Evolutionary conservation across 148 eudicot species (phyloP), one percentile per base, ranked within the genome.

Genomic region (Linanthus parryae): DNA sequence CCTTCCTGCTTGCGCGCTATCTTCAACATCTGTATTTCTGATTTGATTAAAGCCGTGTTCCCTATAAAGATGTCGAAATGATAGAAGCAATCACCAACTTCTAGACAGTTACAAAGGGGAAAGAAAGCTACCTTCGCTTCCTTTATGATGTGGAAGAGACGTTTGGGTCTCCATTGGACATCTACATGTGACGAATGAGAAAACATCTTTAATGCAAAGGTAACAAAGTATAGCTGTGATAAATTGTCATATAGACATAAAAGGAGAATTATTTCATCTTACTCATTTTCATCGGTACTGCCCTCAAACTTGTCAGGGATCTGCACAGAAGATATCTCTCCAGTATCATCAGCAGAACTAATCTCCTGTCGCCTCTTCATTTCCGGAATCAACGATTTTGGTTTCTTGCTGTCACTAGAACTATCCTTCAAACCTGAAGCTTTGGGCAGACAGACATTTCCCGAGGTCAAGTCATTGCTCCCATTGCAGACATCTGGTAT

Each of bases 381-480:
- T 35, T 58, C 47, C 34, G 35, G 46, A 25, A 45, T 58, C 35
- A 11, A 26, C 35, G 16, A 30, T 34, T 20, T 21, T 53, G 29
- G 36, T 34, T 34, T 59, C 36, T 53, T 44, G 37, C 34, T 52
- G 30, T 36, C 58, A 53, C 45, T 25, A 17, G 29, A 17, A 13
- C 45, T 44, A 26, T 53, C 66, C 22, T 44, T 39, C 0, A 28
- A 45, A 54, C 33, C 52, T 18, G 47, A 49, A 35, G 38, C 24
- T 49, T 33, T 23, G 7, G 20, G 26, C 29, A 44, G 7, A 6
- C 7, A 40, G 49, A 7, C 50, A n/a, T 29, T 50, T 19, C 26
- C 56, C 1, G 69, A 65, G 31, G 69, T 42, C 36, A 50, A 57
- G 37, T 60, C 54, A 28, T 64, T 50, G 27, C 62, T 56, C 33